Percentiles rank a stretch among this genome's conserved stretches.
These are phyloP conservation scores for Boletus sp. DNA, from an alignment of 1,284 basidiomycete genomes.

Conservation along the genomic window DNA sequence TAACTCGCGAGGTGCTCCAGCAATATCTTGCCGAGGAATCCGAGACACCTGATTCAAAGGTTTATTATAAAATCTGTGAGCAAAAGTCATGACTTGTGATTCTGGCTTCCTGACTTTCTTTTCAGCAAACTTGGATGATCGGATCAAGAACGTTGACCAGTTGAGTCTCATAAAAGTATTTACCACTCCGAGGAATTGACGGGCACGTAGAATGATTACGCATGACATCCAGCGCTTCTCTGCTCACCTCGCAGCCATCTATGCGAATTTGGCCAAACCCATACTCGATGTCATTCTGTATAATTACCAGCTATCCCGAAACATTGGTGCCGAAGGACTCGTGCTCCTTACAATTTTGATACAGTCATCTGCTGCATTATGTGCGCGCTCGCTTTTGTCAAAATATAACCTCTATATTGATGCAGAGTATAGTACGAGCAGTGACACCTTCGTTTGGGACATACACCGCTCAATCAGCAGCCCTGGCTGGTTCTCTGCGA, in stretches of 20 bases:
- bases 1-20: slow-evolving; percentile 82
- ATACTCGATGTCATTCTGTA: slow-evolving; percentile 92
- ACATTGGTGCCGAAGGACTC: slow-evolving; percentile 94
- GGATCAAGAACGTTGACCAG: slow-evolving; percentile 98
- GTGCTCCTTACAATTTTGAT: slow-evolving; percentile 84
- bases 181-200: slow-evolving; percentile 7
- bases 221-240: slow-evolving; percentile 96
- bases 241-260: slow-evolving; percentile 89
- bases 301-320: slow-evolving; percentile 93
- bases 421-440: slow-evolving; percentile 59
- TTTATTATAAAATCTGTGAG: slow-evolving; percentile 91
- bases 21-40: slow-evolving; percentile 80
- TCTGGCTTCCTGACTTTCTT: slow-evolving; percentile 2
- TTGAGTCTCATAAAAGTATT: slow-evolving; percentile 35
- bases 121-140: slow-evolving; percentile 85
- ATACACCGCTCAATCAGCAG: slow-evolving; percentile 82
- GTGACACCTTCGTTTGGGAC: slow-evolving; percentile 94
- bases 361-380: slow-evolving; percentile 74
- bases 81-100: slow-evolving; percentile 2
- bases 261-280: slow-evolving; percentile 93
- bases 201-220: slow-evolving; percentile 74
- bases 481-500: slow-evolving; percentile 86
- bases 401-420: slow-evolving; percentile 6
- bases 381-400: slow-evolving; percentile 47
- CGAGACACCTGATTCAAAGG: slow-evolving; percentile 62